Evolutionary conservation across 2,329 filamentous ascomycete species (phyloP).

Genomic region (Ophiostoma triangulosporum): DNA sequence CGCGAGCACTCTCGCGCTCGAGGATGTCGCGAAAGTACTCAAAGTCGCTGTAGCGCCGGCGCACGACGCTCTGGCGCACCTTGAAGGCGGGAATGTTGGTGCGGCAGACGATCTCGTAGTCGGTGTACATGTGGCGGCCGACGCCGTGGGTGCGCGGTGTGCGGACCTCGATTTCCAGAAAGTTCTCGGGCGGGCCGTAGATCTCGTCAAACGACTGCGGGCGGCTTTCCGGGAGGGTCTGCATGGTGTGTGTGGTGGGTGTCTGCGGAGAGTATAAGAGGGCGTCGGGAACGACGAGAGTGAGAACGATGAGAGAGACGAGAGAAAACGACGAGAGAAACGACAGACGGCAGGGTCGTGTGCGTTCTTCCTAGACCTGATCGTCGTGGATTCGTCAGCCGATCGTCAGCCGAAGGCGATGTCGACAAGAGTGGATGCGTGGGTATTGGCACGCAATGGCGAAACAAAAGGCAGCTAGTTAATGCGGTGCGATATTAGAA

Average conservation of each 20-base stretch:
- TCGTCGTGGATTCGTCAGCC: no score
- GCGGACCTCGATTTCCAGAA: conserved; percentile 94
- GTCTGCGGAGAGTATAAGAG: conserved; percentile 23
- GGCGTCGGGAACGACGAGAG: neutral
- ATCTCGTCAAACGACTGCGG: conserved; percentile 98
- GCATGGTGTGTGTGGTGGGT: conserved; percentile 29
- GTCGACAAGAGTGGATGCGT: no score
- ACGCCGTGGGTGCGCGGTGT: conserved; percentile 91
- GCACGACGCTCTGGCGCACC: conserved; percentile 74
- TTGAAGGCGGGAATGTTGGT: conserved; percentile 99
- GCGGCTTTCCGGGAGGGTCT: conserved; percentile 58
- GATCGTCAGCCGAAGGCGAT: no score
- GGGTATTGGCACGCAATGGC: no score
- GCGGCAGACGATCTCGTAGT: conserved; percentile 93
- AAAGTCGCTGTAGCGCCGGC: conserved; percentile 92
- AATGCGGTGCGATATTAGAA: no score
- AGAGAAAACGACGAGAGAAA: neutral
- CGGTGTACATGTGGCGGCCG: conserved; percentile 93
- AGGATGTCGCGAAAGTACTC: conserved; percentile 98
- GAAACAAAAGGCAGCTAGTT: no score
- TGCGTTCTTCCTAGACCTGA: no score
- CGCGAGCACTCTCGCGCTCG: conserved; percentile 84
- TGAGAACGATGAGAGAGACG: neutral
- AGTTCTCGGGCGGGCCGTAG: conserved; percentile 96
- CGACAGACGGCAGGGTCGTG: neutral